Base-by-base conservation (phyloP, 345 rosid genomes). In the Jatropha curcas region DNA sequence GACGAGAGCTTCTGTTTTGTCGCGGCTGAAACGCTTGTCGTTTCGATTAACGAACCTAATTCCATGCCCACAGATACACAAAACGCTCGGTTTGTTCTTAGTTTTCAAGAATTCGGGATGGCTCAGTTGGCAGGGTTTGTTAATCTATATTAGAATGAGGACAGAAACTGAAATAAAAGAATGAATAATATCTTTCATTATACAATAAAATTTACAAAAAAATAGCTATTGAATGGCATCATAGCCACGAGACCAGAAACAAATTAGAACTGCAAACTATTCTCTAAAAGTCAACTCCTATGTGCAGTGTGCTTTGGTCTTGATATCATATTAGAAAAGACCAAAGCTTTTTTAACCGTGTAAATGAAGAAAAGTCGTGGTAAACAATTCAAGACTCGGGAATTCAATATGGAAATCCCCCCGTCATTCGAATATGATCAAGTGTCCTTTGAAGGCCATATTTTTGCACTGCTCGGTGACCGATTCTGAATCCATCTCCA, bases 401-500 rank as follows among this genome's bases (percentile, higher is more conserved):
- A 33, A 59, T 64, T 89, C 88, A 94, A 46, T 35, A 55, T 31
- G 99, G 99, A 80, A 91, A 96, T 80, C 84, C 84, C 75, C 97
- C 94, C 0, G 99, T 93, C 84, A 91, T 70, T 68, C 65, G 79
- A 25, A 96, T 91, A 77, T 96, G 99, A 20, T 90, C 96, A 34
- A 96, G 97, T 1, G 98, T 93, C 52, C 87, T 87, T 76, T 72
- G 72, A 35, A 93, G 92, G 76, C 93, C 96, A 53, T 84, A 92
- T 27, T 82, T 85, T 64, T 74, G 84, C 64, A 96, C 95, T 51
- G 99, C 97, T 77, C 71, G 75, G 74, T 86, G 86, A 60, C 98
- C 99, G 72, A 78, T 79, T 82, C 98, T 87, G 82, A 88, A 96
- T 79, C 99, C 99, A 25, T 85, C 93, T 74, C 99, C 99, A 59